phyloP scores from a whole-genome alignment of 2,329 filamentous ascomycete genomes.

The Macrophomina tecta region DNA sequence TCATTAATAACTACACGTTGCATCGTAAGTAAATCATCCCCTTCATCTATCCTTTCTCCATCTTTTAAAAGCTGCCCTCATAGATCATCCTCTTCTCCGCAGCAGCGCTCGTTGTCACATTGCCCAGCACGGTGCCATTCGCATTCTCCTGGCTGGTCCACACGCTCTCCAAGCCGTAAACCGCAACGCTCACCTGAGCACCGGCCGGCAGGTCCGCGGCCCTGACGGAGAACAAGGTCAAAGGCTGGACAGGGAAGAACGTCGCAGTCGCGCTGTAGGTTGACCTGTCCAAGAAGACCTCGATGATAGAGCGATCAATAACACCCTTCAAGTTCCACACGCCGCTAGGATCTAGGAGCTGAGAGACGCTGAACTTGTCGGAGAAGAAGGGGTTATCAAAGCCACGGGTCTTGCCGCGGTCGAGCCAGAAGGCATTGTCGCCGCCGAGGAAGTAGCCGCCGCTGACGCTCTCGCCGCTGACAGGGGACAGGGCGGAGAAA shows the following conservation, averaged over 20 bases:
- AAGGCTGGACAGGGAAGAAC: slow-evolving; percentile 56
- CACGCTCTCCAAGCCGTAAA: slow-evolving; percentile 47
- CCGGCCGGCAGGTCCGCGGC: slow-evolving; percentile 45
- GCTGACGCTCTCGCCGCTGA: slow-evolving; percentile 55
- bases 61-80: neutral
- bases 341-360: slow-evolving; percentile 37
- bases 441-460: slow-evolving; percentile 59
- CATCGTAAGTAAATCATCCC: no score
- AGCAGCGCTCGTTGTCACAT: slow-evolving; percentile 4
- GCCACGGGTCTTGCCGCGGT: slow-evolving; percentile 56
- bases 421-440: slow-evolving; percentile 58
- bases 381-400: slow-evolving; percentile 63
- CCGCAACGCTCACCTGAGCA: slow-evolving; percentile 46
- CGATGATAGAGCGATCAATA: slow-evolving; percentile 61
- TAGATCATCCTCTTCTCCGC: slow-evolving; percentile 13
- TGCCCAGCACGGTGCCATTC: slow-evolving; percentile 29
- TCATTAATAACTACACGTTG: no score
- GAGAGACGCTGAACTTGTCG: slow-evolving; percentile 56
- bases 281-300: slow-evolving; percentile 62
- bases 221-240: slow-evolving; percentile 47
- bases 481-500: slow-evolving; percentile 60
- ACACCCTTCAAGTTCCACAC: slow-evolving; percentile 55
- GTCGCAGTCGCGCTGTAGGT: slow-evolving; percentile 57
- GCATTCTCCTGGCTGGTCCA: slow-evolving; percentile 39
- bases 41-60: no score